A percentile compares a stretch with the other conserved stretches of the same genome.
Evolutionary conservation across 2,329 filamentous ascomycete genomes (phyloP).

Genomic region (Botrytis cinerea): DNA sequence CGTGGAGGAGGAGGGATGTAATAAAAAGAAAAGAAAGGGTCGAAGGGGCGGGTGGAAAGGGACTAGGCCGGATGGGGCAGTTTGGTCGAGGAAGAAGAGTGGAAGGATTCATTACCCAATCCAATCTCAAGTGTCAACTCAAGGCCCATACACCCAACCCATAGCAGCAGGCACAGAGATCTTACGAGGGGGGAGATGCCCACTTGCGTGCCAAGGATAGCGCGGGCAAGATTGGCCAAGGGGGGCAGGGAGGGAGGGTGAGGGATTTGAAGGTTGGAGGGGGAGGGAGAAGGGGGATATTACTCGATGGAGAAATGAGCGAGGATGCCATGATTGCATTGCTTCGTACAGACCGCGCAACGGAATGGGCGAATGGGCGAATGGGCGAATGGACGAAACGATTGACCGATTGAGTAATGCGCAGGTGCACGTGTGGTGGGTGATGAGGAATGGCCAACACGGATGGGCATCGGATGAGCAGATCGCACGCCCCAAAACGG

Average conservation of each 20-base stretch:
- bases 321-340: background rate
- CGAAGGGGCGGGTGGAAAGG: background rate
- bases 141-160: background rate
- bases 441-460: background rate
- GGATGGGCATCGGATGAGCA: background rate
- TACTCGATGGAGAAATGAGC: background rate
- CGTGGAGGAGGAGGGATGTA: background rate
- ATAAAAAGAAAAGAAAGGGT: constrained; percentile 2
- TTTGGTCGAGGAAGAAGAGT: background rate
- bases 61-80: background rate
- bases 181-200: background rate
- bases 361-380: background rate
- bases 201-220: constrained; percentile 21
- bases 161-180: background rate
- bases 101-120: constrained; percentile 13
- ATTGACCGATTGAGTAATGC: background rate
- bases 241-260: background rate
- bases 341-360: too few species aligned
- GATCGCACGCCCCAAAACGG: background rate
- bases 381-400: background rate
- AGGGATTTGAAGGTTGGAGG: background rate
- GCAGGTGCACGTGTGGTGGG: too few species aligned
- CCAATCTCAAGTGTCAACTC: background rate
- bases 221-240: background rate
- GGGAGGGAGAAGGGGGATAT: background rate